These are phyloP conservation scores for Penicillium carneum DNA, from an alignment of 2,329 filamentous ascomycete species.

Conservation along the genomic window DNA sequence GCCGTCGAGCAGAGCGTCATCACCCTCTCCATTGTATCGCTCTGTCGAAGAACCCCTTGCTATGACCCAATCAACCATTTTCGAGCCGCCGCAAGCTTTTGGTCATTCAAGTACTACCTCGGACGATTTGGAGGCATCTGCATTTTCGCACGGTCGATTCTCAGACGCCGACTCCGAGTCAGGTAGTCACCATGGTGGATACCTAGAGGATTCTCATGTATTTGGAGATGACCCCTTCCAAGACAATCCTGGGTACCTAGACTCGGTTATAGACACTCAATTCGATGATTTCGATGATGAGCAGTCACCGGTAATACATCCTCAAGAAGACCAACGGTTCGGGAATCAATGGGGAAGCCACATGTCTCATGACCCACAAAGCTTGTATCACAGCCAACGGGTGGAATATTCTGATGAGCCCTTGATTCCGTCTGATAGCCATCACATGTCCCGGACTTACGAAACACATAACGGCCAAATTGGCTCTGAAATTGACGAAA, in stretches of 20 bases:
- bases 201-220: slow-evolving; percentile 38
- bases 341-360: slow-evolving; percentile 29
- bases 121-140: slow-evolving; percentile 40
- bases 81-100: slow-evolving; percentile 39
- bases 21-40: slow-evolving; percentile 37
- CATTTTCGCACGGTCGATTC: slow-evolving; percentile 50
- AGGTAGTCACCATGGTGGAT: slow-evolving; percentile 38
- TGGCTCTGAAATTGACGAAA: slow-evolving; percentile 10
- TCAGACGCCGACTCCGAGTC: slow-evolving; percentile 53
- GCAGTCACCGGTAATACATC: slow-evolving; percentile 29
- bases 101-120: not conserved
- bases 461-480: slow-evolving; percentile 16
- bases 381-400: slow-evolving; percentile 22
- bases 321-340: slow-evolving; percentile 14
- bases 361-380: slow-evolving; percentile 27
- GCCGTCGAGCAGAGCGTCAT: slow-evolving; percentile 39
- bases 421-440: not conserved
- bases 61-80: slow-evolving; percentile 51
- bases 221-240: slow-evolving; percentile 43
- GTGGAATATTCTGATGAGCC: not conserved
- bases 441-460: slow-evolving; percentile 1
- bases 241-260: slow-evolving; percentile 50
- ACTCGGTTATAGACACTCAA: slow-evolving; percentile 49
- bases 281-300: slow-evolving; percentile 46
- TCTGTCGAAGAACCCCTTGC: slow-evolving; percentile 39